Evolutionary conservation across 306 rosid genomes (phyloP).

Genomic region (Cucumis sativus): Cucumber_9930_V3 NC_026660.2:28320001-28320500

Average conservation of each 20-base stretch:
- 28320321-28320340: background rate
- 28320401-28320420: background rate
- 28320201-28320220: background rate
- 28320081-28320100: background rate
- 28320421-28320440: background rate
- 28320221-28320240: background rate
- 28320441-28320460: background rate
- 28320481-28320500: conserved; percentile 89
- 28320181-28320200: background rate
- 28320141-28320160: no score
- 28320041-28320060: background rate
- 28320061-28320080: background rate
- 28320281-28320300: background rate
- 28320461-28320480: background rate
- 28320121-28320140: background rate
- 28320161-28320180: background rate
- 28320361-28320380: background rate
- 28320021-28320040: background rate
- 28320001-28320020: background rate
- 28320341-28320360: background rate
- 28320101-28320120: background rate
- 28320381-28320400: background rate
- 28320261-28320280: background rate
- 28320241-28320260: background rate
- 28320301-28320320: background rate